Conservation (phyloP, 176 grass and related monocot species). For the Eleusine coracana region DNA sequence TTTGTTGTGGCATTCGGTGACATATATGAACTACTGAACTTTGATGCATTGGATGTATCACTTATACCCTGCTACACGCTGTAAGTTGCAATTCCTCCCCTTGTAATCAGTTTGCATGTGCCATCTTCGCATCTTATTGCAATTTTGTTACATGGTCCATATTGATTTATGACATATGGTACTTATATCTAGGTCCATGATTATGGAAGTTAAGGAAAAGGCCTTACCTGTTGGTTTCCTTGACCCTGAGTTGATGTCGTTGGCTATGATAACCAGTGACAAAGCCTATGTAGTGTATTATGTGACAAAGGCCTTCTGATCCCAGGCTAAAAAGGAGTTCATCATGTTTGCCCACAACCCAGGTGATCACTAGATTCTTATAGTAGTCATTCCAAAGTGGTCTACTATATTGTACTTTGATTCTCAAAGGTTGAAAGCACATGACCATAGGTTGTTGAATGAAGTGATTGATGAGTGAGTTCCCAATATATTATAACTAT, state of each 20-base stretch:
- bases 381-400: background rate
- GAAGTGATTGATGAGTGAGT: background rate
- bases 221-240: background rate
- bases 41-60: background rate
- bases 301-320: background rate
- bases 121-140: too few relatives aligned
- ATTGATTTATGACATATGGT: background rate
- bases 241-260: background rate
- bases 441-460: background rate
- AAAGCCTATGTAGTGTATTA: background rate
- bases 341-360: background rate
- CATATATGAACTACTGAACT: background rate
- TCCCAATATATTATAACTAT: rapidly evolving
- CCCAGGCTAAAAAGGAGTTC: background rate
- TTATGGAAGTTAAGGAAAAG: background rate
- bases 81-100: background rate
- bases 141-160: too few relatives aligned
- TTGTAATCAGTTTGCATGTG: too few relatives aligned
- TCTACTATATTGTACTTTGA: background rate
- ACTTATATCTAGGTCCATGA: background rate
- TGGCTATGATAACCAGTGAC: background rate
- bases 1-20: background rate
- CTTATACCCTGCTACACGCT: background rate
- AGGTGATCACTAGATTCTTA: background rate
- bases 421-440: background rate